Evolutionary conservation across 179 eudicot species (phyloP).

Genomic region (Nepenthes alata): DNA sequence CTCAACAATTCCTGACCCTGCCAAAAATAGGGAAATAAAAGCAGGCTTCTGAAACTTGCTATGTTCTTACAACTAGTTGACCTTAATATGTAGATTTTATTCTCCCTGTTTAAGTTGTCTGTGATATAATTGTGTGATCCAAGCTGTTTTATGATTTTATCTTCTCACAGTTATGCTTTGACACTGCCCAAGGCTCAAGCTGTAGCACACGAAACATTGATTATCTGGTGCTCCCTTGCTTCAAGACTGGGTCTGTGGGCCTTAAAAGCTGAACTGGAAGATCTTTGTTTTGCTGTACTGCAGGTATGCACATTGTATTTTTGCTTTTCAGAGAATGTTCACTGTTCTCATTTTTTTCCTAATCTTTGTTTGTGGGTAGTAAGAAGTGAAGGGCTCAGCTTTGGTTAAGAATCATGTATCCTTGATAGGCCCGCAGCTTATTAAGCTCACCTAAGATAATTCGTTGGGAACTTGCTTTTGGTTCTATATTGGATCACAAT

Average conservation of each 20-base stretch:
- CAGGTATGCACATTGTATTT: slow-evolving; percentile 34
- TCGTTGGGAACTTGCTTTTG: too few relatives aligned
- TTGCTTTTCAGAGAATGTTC: too few relatives aligned
- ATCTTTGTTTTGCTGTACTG: slow-evolving; percentile 91
- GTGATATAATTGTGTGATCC: background rate
- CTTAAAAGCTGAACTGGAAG: slow-evolving; percentile 92
- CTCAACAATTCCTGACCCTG: background rate
- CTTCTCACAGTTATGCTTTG: slow-evolving; percentile 64
- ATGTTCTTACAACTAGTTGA: background rate
- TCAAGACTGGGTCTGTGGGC: slow-evolving; percentile 98
- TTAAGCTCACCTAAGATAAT: too few relatives aligned
- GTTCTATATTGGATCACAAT: too few relatives aligned
- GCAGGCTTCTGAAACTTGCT: background rate
- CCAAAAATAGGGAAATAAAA: background rate
- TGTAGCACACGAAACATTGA: slow-evolving; percentile 85
- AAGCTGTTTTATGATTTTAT: slow-evolving; percentile 4
- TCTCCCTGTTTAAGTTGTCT: background rate
- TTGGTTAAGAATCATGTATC: too few relatives aligned
- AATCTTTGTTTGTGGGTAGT: too few relatives aligned
- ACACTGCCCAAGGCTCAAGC: slow-evolving; percentile 82
- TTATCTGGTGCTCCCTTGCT: slow-evolving; percentile 97
- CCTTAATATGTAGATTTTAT: background rate
- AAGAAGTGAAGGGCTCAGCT: too few relatives aligned
- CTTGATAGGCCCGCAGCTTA: too few relatives aligned
- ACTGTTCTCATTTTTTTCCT: too few relatives aligned